These are phyloP conservation scores for Endocalyx cinctus DNA, from an alignment of 2,329 filamentous ascomycete genomes.

Conservation along the genomic window DNA sequence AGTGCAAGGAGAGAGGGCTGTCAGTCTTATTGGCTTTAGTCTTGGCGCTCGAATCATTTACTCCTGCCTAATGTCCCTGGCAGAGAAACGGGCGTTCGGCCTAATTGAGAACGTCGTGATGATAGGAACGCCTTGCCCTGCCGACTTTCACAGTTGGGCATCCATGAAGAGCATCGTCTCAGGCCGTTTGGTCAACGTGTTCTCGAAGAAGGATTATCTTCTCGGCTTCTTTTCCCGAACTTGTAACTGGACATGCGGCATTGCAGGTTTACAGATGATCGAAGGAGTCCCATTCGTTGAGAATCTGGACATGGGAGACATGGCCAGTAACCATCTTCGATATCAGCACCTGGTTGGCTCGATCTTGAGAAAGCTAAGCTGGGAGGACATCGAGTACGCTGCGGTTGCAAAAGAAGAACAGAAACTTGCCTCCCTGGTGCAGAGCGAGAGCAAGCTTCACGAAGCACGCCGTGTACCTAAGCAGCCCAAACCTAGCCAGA, in stretches of 20 bases:
- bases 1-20: slow-evolving; percentile 75
- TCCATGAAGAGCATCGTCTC: slow-evolving; percentile 72
- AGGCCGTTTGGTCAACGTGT: slow-evolving; percentile 86
- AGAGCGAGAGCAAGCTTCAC: slow-evolving; percentile 16
- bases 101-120: slow-evolving; percentile 79
- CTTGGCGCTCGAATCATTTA: slow-evolving; percentile 79
- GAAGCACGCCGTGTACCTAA: slow-evolving; percentile 5
- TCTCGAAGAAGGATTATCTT: slow-evolving; percentile 80
- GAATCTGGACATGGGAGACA: slow-evolving; percentile 62
- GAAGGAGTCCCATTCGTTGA: slow-evolving; percentile 62
- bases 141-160: slow-evolving; percentile 68
- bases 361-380: slow-evolving; percentile 62
- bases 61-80: slow-evolving; percentile 71
- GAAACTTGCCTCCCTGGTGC: slow-evolving; percentile 22
- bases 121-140: slow-evolving; percentile 77
- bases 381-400: slow-evolving; percentile 58
- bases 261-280: slow-evolving; percentile 77
- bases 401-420: slow-evolving; percentile 27
- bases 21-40: slow-evolving; percentile 78
- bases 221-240: slow-evolving; percentile 84
- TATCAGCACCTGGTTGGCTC: slow-evolving; percentile 65
- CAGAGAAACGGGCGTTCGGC: slow-evolving; percentile 75
- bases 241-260: slow-evolving; percentile 73
- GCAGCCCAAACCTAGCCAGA: background rate
- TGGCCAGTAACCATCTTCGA: slow-evolving; percentile 64